Evolutionary conservation across 2,329 filamentous ascomycete species (phyloP), one percentile per base, ranked within the genome.

Genomic region (Talaromyces rugulosus): DNA sequence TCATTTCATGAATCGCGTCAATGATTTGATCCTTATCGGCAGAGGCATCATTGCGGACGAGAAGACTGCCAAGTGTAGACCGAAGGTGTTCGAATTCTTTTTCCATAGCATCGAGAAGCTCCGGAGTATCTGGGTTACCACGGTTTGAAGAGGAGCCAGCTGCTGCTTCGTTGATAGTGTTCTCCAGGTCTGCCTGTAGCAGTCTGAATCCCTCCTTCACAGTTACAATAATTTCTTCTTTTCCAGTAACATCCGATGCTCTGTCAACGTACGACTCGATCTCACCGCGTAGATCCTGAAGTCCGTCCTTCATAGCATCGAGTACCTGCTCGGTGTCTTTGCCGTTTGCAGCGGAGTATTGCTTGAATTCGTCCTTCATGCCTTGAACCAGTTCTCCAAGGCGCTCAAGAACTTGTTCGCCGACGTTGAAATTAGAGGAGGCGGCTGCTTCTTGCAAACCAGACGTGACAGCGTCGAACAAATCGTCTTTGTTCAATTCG

Each of bases 281-380:
- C 62, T 96, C 90, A 12, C 81, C 78, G 11, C 92, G 87, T 6
- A 98, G 84, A 66, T 86, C 88, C 67, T 96, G 92, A 14, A 96
- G 83, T 0, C 92, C 92, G 71, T 96, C 91, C 67, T 92, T 94
- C 51, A 96, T 88, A 0, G 92, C 90, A 73, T 95, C 91, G 4
- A 97, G 81, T 12, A 96, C 87, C 73, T 96, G 91, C 73, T 96
- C 92, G 0, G 92, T 94, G 71, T 95, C 91, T 62, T 87, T 85
- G 47, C 89, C 91, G 67, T 87, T 91, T 64, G 89, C 88, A 3
- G 90, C 86, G 23, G 91, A 88, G 67, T 92, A 94, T 68, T 94
- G 86, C 73, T 93, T 92, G 73, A 89, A 86, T 67, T 88, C 85
- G 5, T 79, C 78, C 62, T 85, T 85, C 80, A 89, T 87, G 47